Evolutionary conservation across 208 protist genomes (phyloP), one percentile per base, ranked within the genome.

Genomic region (Acanthamoeba castellanii): DNA sequence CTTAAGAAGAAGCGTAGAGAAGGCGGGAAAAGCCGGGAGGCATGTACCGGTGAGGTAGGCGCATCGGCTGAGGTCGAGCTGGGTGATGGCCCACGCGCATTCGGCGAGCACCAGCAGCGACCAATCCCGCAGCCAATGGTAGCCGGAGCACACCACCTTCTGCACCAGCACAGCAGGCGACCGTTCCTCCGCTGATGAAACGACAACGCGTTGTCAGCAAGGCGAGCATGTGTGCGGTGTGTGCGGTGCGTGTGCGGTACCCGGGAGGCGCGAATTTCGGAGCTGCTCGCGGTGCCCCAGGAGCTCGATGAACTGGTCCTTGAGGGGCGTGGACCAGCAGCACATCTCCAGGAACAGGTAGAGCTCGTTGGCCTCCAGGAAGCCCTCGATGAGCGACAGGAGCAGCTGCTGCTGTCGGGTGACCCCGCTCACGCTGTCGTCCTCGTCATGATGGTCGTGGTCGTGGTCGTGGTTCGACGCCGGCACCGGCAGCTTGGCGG

Each of bases 321-420:
- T 37, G 32, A 91, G 84, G 7, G 25, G 18, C 37, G 22, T 7
- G 27, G 9, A 52, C 84, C 84, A 91, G 45, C 84, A 72, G 84
- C 84, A 70, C 52, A 91, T 91, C 84, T 91, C 84, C 20, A 91
- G 61, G 57, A 91, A 91, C 32, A 70, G 84, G 45, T 91, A 45
- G 9, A 91, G 45, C 27, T 91, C 61, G 37, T 91, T 70, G 14
- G 30, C 52, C 2, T 25, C 34, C 6, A 68, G 30, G 32, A 91
- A 72, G 16, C 84, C 37, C 45, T 70, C 32, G 11, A 91, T n/a
- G 20, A 91, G 52, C 16, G 16, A 34, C 47, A 72, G 32, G 34
- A 91, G 61, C 30, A 72, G 84, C 84, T 91, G 57, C 32, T 89
- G 50, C 57, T 91, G 57, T 20, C 47, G 34, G 9, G 34, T 70